Conservation (phyloP, 441 rosid genomes). For the Melastoma candidum region DNA sequence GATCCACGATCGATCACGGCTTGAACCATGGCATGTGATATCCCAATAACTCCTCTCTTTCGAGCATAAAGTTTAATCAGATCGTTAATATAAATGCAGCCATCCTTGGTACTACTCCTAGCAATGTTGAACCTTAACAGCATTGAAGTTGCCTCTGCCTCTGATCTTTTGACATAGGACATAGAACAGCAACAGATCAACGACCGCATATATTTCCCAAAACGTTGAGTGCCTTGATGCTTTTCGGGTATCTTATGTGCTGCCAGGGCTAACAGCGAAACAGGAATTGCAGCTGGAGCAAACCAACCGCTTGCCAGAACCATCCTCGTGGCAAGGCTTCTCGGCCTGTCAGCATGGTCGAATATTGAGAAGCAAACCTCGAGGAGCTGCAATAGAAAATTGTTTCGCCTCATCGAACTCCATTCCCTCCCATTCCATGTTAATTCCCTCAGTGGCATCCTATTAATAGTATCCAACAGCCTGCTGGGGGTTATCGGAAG, state of each 20-base stretch:
- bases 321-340: constrained; percentile 87
- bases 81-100: constrained; percentile 48
- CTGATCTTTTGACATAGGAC: constrained; percentile 51
- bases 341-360: constrained; percentile 79
- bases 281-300: constrained; percentile 71
- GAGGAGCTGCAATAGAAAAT: constrained; percentile 65
- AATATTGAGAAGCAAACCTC: constrained; percentile 94
- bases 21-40: constrained; percentile 59
- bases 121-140: constrained; percentile 77
- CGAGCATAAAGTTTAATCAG: constrained; percentile 59
- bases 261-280: constrained; percentile 60
- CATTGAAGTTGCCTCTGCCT: constrained; percentile 74
- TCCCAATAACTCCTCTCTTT: constrained; percentile 36
- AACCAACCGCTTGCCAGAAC: constrained; percentile 86
- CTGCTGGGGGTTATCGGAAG: constrained; percentile 84
- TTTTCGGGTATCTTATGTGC: constrained; percentile 74
- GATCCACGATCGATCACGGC: constrained; percentile 61
- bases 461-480: constrained; percentile 68
- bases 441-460: constrained; percentile 69
- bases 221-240: constrained; percentile 34
- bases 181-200: constrained; percentile 63
- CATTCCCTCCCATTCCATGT: constrained; percentile 47
- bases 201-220: constrained; percentile 48
- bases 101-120: constrained; percentile 51
- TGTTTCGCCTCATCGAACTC: constrained; percentile 32